These are phyloP conservation scores for Calonectria pseudoturangicola DNA, from an alignment of 2,329 filamentous ascomycete genomes.

Conservation along the genomic window DNA sequence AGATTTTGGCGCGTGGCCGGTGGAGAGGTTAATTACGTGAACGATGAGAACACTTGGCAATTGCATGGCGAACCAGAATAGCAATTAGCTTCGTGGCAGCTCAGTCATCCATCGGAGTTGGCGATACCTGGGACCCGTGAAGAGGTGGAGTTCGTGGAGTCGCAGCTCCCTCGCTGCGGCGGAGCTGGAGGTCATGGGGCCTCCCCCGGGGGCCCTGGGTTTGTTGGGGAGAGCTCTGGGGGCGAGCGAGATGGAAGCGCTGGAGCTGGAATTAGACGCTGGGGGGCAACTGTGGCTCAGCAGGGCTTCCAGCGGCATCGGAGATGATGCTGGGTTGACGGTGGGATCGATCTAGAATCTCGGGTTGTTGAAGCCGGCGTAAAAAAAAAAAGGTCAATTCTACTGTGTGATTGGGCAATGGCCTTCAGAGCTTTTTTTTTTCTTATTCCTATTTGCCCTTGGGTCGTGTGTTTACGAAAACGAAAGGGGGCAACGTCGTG, in stretches of 20 bases:
- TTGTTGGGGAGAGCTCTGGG: conserved; percentile 3
- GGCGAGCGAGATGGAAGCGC: conserved; percentile 22
- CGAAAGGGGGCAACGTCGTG: neutral
- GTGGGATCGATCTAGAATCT: conserved; percentile 17
- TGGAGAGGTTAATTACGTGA: conserved; percentile 16
- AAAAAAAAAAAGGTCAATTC: conserved; percentile 18
- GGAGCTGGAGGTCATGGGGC: conserved; percentile 43
- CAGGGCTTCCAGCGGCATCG: conserved; percentile 12
- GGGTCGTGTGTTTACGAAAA: conserved; percentile 9
- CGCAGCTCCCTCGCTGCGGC: neutral
- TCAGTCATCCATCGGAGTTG: conserved; percentile 31
- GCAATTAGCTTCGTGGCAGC: conserved; percentile 17
- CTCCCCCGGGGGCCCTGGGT: neutral
- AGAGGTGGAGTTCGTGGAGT: conserved; percentile 28
- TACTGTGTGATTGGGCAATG: conserved; percentile 31
- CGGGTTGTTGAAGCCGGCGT: neutral
- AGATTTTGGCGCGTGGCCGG: neutral
- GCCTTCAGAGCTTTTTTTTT: neutral
- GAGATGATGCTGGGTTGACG: neutral
- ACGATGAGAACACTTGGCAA: conserved; percentile 44
- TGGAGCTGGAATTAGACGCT: conserved; percentile 10
- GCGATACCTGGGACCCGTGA: conserved; percentile 27
- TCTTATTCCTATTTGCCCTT: neutral
- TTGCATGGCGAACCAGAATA: conserved; percentile 20
- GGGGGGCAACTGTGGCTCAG: conserved; percentile 9